A percentile compares a stretch with the other conserved stretches of the same genome.
Evolutionary conservation across 192 early-diverging fungal species (phyloP).

Genomic region (Obelidium mucronatum): DNA sequence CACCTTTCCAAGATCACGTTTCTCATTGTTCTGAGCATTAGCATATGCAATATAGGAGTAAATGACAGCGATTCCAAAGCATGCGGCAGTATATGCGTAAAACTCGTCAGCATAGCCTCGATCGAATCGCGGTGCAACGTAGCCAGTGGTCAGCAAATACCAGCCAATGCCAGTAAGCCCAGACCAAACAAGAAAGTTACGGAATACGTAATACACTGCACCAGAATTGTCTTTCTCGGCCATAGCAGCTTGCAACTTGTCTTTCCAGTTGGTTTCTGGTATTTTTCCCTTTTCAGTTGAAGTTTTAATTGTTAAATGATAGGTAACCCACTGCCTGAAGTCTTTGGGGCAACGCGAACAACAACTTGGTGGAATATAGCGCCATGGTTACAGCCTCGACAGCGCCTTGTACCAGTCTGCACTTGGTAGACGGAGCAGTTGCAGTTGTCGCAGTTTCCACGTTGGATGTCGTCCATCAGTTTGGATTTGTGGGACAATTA

Average conservation of each 20-base stretch:
- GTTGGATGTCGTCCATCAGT: conserved; percentile 20
- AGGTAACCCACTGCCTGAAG: conserved; percentile 1
- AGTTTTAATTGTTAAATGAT: not conserved
- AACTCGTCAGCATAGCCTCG: conserved; percentile 28
- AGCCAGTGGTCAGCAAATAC: conserved; percentile 15
- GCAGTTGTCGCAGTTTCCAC: conserved; percentile 30
- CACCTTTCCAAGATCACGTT: conserved; percentile 32
- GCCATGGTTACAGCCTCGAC: conserved; percentile 27
- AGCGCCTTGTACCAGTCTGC: conserved; percentile 28
- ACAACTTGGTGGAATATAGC: conserved; percentile 15
- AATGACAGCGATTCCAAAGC: conserved; percentile 29
- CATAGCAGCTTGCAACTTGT: conserved; percentile 23
- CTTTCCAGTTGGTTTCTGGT: conserved; percentile 31
- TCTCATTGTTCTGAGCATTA: conserved; percentile 28
- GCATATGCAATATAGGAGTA: conserved; percentile 36
- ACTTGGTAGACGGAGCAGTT: conserved; percentile 14
- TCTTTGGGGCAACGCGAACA: not conserved
- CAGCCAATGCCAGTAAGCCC: not conserved
- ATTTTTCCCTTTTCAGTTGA: no score
- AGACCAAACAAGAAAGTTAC: conserved; percentile 26
- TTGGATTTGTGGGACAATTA: not conserved
- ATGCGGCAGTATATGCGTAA: conserved; percentile 36
- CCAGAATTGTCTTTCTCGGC: conserved; percentile 27
- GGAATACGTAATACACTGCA: conserved; percentile 16
- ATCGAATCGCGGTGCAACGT: conserved; percentile 4